Evolutionary conservation across 2,329 filamentous ascomycete species (phyloP).

Genomic region (Colletotrichum nymphaeae): DNA sequence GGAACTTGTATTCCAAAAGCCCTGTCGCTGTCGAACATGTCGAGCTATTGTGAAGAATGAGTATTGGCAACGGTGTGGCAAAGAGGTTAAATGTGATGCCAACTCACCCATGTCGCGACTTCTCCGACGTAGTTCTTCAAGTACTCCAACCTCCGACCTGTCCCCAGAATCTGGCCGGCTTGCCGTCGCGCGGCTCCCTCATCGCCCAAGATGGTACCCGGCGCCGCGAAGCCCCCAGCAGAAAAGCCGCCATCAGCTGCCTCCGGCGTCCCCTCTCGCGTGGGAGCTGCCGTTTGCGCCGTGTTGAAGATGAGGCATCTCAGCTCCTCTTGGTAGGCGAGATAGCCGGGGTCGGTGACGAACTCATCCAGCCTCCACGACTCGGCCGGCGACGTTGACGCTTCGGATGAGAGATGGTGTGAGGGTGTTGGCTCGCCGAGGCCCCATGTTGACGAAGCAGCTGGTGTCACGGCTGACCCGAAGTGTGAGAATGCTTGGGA

Average conservation of each 20-base stretch:
- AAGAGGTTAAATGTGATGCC: background rate
- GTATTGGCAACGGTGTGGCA: background rate
- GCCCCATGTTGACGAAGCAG: constrained; percentile 15
- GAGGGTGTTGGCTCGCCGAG: constrained; percentile 24
- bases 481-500: constrained; percentile 2
- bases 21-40: constrained; percentile 67
- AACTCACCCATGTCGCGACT: constrained; percentile 62
- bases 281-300: constrained; percentile 55
- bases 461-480: constrained; percentile 8
- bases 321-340: constrained; percentile 58
- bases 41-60: constrained; percentile 51
- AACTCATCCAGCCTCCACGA: constrained; percentile 50
- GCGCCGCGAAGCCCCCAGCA: constrained; percentile 22
- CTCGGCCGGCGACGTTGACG: constrained; percentile 41
- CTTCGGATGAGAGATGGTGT: constrained; percentile 32
- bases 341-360: constrained; percentile 53
- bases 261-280: constrained; percentile 50
- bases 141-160: constrained; percentile 50
- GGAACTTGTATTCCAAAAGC: constrained; percentile 65
- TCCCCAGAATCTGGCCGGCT: constrained; percentile 41
- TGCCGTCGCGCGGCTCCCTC: constrained; percentile 18
- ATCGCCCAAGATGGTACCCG: constrained; percentile 25
- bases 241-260: constrained; percentile 35
- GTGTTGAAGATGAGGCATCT: constrained; percentile 58
- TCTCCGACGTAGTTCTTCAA: constrained; percentile 64